Base-by-base conservation (phyloP, 352 stramenopile species). In the Globisporangium sylvaticum region DNA sequence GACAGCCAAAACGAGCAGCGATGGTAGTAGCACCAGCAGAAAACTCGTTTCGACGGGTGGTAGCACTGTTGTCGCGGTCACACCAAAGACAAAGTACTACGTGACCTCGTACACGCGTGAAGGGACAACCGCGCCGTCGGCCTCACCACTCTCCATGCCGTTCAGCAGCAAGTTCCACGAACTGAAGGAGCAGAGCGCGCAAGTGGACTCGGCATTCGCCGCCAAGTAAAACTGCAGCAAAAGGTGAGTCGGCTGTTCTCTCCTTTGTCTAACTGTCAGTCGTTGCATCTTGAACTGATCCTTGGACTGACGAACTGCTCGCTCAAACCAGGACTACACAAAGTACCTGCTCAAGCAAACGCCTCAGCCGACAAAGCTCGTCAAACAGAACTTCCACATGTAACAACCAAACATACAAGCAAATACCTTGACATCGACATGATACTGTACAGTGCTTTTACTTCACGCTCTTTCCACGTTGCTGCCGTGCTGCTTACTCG, bases 301-400 rank as follows among this genome's bases (percentile, higher is more conserved):
- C 3, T 9, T 9, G 15, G 42, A 24, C 48, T 31, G 22, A 27
- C 20, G 2, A 22, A 24, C 8, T 50, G 52, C 27, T 68, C 20
- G 29, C 27, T 57, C 1, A 25, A 24, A 34, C 22, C 72, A 87
- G 69, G 77, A 87, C 31, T 80, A 75, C 44, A 62, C 68, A 14
- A 83, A 84, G 64, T 84, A 87, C 58, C 65, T 84, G 48, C 42
- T 59, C 14, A 81, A 76, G 48, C 73, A 85, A 27, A 72, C 68
- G 50, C 57, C 64, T 0, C 66, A 70, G 27, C 62, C 69, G 1
- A 70, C 72, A 29, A 82, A 76, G 58, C 65, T 83, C 32, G 70
- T 76, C 1, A 73, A 73, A 57, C 76, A 56, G 31, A 76, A 78
- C 18, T 76, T 82, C 61, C 58, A 74, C 39, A 42, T 85, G 66